Percentiles rank a stretch among this genome's conserved stretches.
phyloP scores from a whole-genome alignment of 1,139 yeast species.

The Debaryomycetaceae sp. region DNA sequence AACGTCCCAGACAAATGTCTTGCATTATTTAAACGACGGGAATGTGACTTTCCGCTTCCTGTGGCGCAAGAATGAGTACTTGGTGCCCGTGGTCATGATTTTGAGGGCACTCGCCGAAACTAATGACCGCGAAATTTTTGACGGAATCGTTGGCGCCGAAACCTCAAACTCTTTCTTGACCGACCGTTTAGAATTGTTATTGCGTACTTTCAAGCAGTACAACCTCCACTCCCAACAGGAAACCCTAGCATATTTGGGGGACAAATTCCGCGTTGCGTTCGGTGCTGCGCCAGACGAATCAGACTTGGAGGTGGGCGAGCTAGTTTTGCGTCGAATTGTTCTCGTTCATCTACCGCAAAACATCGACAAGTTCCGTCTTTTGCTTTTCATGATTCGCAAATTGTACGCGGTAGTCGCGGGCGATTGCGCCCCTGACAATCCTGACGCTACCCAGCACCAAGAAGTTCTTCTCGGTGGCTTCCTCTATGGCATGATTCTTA shows the following conservation, averaged over 20 bases:
- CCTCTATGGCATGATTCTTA: conserved; percentile 90
- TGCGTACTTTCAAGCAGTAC: conserved; percentile 80
- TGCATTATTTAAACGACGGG: conserved; percentile 93
- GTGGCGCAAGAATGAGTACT: conserved; percentile 92
- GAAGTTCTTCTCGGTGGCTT: conserved; percentile 94
- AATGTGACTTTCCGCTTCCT: conserved; percentile 93
- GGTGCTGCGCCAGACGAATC: conserved; percentile 81
- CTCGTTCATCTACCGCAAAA: conserved; percentile 73
- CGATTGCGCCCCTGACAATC: conserved; percentile 94
- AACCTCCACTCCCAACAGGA: conserved; percentile 71
- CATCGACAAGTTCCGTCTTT: conserved; percentile 72
- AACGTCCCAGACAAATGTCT: conserved; percentile 91
- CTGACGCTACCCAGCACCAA: conserved; percentile 99
- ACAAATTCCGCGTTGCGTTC: conserved; percentile 87
- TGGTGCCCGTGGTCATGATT: conserved; percentile 89
- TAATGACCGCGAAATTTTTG: conserved; percentile 89
- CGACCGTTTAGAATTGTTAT: conserved; percentile 89
- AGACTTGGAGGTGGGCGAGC: conserved; percentile 85
- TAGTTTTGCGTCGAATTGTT: conserved; percentile 73
- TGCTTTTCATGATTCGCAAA: conserved; percentile 90
- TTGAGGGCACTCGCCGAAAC: conserved; percentile 84
- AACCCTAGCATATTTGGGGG: conserved; percentile 88
- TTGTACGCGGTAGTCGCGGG: conserved; percentile 92
- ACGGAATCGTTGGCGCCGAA: conserved; percentile 90
- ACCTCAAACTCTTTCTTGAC: conserved; percentile 83